Percentiles rank a stretch among this genome's conserved stretches.
Evolutionary conservation across 371 early-diverging fungal genomes (phyloP).

Genomic region (Lichtheimia ramosa): DNA sequence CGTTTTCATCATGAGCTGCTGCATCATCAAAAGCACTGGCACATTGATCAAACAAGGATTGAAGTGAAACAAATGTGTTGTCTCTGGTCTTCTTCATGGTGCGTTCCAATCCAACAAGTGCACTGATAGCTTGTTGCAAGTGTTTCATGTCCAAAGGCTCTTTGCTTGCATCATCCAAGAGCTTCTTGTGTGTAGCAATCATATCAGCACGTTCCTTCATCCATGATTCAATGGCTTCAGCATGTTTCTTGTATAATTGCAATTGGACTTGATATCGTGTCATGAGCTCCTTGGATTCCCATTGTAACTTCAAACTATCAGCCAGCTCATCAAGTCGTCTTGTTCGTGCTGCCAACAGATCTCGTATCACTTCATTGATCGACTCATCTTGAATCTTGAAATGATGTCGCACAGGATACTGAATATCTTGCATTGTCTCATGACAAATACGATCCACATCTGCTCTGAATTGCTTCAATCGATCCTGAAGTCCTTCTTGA

Average conservation of each 20-base stretch:
- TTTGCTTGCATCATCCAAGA: slow-evolving; percentile 8
- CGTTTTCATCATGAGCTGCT: not conserved
- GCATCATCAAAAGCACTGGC: slow-evolving; percentile 13
- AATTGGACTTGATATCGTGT: slow-evolving; percentile 35
- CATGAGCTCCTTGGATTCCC: slow-evolving; percentile 35
- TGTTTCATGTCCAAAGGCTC: slow-evolving; percentile 18
- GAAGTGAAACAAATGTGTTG: slow-evolving; percentile 11
- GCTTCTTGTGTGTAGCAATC: slow-evolving; percentile 15
- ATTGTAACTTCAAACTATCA: slow-evolving; percentile 20
- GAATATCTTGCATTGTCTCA: not conserved
- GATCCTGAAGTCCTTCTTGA: slow-evolving; percentile 4
- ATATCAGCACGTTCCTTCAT: slow-evolving; percentile 23
- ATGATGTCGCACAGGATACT: slow-evolving; percentile 28
- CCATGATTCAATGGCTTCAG: slow-evolving; percentile 29
- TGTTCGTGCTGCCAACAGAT: slow-evolving; percentile 28
- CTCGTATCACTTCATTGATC: slow-evolving; percentile 36
- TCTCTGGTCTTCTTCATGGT: slow-evolving; percentile 15
- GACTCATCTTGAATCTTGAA: slow-evolving; percentile 35
- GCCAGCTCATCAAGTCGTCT: slow-evolving; percentile 27
- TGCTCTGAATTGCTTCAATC: slow-evolving; percentile 16
- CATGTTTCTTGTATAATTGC: slow-evolving; percentile 31
- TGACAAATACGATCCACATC: slow-evolving; percentile 11
- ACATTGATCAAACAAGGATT: slow-evolving; percentile 18
- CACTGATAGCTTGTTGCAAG: slow-evolving; percentile 36
- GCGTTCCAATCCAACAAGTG: slow-evolving; percentile 28